Base-by-base conservation (phyloP, 345 rosid genomes). In the Acer negundo region DNA sequence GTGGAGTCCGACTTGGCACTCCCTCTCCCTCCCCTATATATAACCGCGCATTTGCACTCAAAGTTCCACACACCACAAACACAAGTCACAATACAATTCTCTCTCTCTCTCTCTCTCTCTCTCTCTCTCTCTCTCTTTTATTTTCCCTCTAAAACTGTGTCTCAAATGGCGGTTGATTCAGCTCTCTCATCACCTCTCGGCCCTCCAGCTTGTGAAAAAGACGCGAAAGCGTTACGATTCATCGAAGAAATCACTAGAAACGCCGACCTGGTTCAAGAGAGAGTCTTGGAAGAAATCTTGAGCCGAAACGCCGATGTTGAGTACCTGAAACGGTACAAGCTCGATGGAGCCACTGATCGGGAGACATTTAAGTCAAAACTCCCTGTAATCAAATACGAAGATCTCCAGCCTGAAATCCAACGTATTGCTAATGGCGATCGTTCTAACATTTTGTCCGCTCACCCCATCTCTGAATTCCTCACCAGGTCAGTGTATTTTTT, bases 401-500 rank as follows among this genome's bases (percentile, higher is more conserved):
- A 92, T 76, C 92, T 96, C 44, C 91, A 85, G 85, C 95, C 97
- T 0, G 93, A 92, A 74, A 96, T 96, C 78, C 97, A 94, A 77
- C 96, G 99, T 22, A 91, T 96, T 17, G 99, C 99, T 78, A 88
- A 92, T 20, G 98, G 99, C 4, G 97, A 96, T 81, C 87, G 87
- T 31, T 96, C 99, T 56, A 80, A 97, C 9, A 96, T 96, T 81
- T 80, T 96, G 72, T 92, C 95, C 4, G 82, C 98, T 1, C 94
- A 86, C 75, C 98, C 99, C 40, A 84, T 96, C 82, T 94, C 99
- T 11, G 99, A 96, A 84, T 92, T 96, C 79, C 98, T 96, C 85
- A 96, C 99, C 17, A 94, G 98, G 98, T 90, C 4, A 6, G 38
- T 35, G 38, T 4, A 35, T 35, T 35, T 35, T 35, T 35, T 28